Percentiles rank a stretch among this genome's conserved stretches.
These are phyloP conservation scores for Petrea volubilis DNA, from an alignment of 257 asterid genomes.

Conservation along the genomic window DNA sequence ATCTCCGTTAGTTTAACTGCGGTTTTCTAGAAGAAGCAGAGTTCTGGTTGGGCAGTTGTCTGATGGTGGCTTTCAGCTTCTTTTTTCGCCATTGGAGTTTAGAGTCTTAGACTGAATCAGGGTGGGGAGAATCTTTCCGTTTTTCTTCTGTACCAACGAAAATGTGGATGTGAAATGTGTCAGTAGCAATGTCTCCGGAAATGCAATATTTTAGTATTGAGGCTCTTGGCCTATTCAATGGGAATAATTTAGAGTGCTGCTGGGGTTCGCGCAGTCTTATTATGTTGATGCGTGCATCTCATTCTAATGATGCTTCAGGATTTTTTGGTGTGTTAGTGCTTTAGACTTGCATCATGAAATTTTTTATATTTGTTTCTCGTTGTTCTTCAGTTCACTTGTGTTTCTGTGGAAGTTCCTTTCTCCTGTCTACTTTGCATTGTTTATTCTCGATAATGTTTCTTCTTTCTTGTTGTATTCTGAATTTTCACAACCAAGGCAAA, in stretches of 20 bases:
- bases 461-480: constrained; percentile 7
- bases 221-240: not conserved
- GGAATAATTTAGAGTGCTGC: not conserved
- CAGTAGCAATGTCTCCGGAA: not conserved
- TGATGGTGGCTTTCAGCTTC: constrained; percentile 2
- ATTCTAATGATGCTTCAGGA: not conserved
- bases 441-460: not conserved
- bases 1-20: not conserved
- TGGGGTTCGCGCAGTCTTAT: not conserved
- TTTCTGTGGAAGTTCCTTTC: not conserved
- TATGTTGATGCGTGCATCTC: not conserved
- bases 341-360: not conserved
- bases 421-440: not conserved
- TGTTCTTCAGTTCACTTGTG: not conserved
- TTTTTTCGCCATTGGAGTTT: not conserved
- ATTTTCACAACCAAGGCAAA: constrained; percentile 13
- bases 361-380: constrained; percentile 1
- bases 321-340: not conserved
- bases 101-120: not conserved
- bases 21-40: not conserved
- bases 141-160: not conserved
- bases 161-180: not conserved
- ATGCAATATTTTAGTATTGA: not conserved
- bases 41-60: not conserved
- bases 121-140: not conserved